Base-by-base conservation (phyloP, 2,329 filamentous ascomycete species). In the Teratosphaeria epicoccoides region DNA sequence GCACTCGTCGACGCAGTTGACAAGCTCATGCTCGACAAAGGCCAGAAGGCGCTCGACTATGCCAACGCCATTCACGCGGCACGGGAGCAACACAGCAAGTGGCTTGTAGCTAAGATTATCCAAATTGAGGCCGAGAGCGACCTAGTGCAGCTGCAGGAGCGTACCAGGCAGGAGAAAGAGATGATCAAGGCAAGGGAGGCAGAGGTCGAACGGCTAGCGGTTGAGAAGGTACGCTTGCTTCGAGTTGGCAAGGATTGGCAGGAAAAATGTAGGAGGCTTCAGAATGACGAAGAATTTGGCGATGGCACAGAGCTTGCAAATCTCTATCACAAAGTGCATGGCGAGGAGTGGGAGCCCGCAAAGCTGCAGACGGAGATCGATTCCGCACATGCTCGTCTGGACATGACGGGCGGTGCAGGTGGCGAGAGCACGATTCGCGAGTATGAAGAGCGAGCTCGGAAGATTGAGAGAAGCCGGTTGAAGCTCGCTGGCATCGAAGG, bases 41-140 rank as follows among this genome's bases (percentile, higher is more conserved):
- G 69, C 6, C 61, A 65, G 33, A 52, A 66, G 12, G 73, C 76
- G 3, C 64, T 84, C 26, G 69, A 78, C 54, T 82, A 81, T 64
- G 76, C 76, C 66, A 76, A 79, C 57, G 73, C 79, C 4, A 77
- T 94, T 6, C 75, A 77, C n/a, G 64, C 69, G 20, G 77, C 95
- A 44, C 79, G 80, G 12, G 68, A 73, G 47, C 75, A 81, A 5
- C 81, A 86, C 49, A 76, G 83, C 45, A 77, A 78, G 12, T 70
- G 88, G 10, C 68, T 90, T 14, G 82, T 90, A 60, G 81, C 80
- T 1, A 79, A 87, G 58, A 76, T 82, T 55, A 71, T 79, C 0
- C 25, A 24, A 17, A 78, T 94, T 25, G 93, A 98, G 72, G 90
- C 88, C 1, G 68, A 75, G n/a, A 96, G 89, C 0, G 93, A 98